Evolutionary conservation across 1,284 basidiomycete genomes (phyloP).

Genomic region (Tylopilus orsonianus): DNA sequence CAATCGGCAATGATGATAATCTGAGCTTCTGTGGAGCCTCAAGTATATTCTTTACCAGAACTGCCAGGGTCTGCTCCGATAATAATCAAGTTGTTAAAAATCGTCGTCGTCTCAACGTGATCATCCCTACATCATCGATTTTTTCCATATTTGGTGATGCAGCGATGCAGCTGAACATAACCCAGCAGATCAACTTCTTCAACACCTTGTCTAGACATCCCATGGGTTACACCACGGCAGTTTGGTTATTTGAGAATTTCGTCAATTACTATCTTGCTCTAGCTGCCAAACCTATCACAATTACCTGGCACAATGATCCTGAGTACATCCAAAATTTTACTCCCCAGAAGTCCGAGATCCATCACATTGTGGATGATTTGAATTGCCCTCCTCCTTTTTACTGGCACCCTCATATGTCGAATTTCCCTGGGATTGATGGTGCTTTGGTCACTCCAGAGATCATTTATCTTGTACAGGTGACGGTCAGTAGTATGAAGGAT

Average conservation of each 20-base stretch:
- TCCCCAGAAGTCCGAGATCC: rapidly evolving
- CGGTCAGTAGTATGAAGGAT: neutral
- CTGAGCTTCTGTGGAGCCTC: neutral
- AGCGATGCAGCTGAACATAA: too few relatives aligned
- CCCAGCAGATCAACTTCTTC: neutral
- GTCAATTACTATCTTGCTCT: neutral
- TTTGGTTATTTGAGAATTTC: neutral
- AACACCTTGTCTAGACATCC: neutral
- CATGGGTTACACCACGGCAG: neutral
- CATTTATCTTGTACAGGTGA: neutral
- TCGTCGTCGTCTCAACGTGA: too few relatives aligned
- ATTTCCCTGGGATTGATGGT: neutral
- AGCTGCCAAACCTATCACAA: neutral
- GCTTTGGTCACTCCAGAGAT: neutral
- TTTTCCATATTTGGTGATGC: neutral
- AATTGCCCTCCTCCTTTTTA: neutral
- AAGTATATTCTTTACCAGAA: neutral
- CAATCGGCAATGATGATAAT: neutral
- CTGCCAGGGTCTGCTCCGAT: neutral
- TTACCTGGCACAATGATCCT: neutral
- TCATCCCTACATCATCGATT: neutral
- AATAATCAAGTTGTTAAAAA: too few relatives aligned
- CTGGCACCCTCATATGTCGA: neutral
- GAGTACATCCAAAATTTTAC: neutral
- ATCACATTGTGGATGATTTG: neutral